Percentiles rank a stretch among this genome's conserved stretches.
Conservation (phyloP, 164 flowering plant genomes). For the Aristolochia californica region DNA sequence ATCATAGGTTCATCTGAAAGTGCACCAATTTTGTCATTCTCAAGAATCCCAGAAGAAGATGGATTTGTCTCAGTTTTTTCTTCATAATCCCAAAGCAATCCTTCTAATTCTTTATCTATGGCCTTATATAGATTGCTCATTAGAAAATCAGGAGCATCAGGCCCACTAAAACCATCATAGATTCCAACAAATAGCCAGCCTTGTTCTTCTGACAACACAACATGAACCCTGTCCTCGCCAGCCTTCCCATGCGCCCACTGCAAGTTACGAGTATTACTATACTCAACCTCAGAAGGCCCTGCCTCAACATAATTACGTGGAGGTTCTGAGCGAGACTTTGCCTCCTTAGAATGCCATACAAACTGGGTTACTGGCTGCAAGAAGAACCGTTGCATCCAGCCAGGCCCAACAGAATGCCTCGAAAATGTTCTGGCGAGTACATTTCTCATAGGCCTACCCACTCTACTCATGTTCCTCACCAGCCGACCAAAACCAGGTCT, state of each 20-base stretch:
- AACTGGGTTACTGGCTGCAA: slow-evolving; percentile 37
- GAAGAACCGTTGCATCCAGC: slow-evolving; percentile 50
- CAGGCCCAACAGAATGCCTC: slow-evolving; percentile 26
- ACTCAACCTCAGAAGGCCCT: slow-evolving; percentile 34
- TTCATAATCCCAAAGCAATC: slow-evolving; percentile 54
- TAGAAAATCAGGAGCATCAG: slow-evolving; percentile 58
- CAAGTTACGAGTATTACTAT: slow-evolving; percentile 23
- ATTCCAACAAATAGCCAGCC: slow-evolving; percentile 52
- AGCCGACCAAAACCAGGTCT: slow-evolving; percentile 36
- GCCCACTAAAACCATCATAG: slow-evolving; percentile 43
- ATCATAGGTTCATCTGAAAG: slow-evolving; percentile 2
- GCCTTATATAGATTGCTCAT: slow-evolving; percentile 52
- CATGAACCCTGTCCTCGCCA: slow-evolving; percentile 39
- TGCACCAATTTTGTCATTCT: slow-evolving; percentile 7
- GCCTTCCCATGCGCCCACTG: slow-evolving; percentile 41
- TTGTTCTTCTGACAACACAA: slow-evolving; percentile 34
- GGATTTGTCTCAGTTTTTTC: slow-evolving; percentile 18
- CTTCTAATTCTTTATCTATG: slow-evolving; percentile 51
- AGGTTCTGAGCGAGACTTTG: slow-evolving; percentile 30
- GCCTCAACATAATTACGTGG: slow-evolving; percentile 29
- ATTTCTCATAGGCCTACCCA: slow-evolving; percentile 29
- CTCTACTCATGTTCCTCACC: slow-evolving; percentile 47
- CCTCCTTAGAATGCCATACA: slow-evolving; percentile 38
- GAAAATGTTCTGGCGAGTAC: slow-evolving; percentile 41
- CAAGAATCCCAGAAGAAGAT: slow-evolving; percentile 13